Evolutionary conservation across 768 basidiomycete genomes (phyloP).

Genomic region (Kwoniella mangroviensis): DNA sequence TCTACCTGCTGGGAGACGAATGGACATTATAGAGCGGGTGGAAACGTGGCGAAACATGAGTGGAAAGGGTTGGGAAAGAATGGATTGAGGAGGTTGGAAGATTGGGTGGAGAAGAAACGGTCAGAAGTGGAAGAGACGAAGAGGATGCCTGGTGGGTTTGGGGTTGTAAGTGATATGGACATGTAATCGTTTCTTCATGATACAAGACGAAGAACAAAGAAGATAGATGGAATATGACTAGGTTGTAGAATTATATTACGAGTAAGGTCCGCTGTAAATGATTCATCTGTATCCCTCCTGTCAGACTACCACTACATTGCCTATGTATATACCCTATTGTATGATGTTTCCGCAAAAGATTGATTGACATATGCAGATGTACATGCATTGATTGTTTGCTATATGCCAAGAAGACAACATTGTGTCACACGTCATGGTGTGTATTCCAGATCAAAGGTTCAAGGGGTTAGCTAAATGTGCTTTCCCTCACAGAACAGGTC

Average conservation of each 20-base stretch:
- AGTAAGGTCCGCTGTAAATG: too few relatives aligned
- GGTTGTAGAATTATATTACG: too few relatives aligned
- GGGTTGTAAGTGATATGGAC: constrained; percentile 1
- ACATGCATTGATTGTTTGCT: background rate
- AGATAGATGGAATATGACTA: too few relatives aligned
- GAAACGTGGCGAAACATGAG: constrained; percentile 86
- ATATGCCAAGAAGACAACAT: background rate
- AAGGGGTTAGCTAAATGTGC: background rate
- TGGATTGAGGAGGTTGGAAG: constrained; percentile 65
- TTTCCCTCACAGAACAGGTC: background rate
- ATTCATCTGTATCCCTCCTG: too few relatives aligned
- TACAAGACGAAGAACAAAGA: background rate
- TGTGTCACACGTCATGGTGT: background rate
- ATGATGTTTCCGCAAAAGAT: background rate
- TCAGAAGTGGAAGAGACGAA: constrained; percentile 9
- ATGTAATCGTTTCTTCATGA: background rate
- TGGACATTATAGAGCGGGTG: constrained; percentile 63
- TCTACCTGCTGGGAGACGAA: constrained; percentile 83
- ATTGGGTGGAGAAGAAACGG: constrained; percentile 69
- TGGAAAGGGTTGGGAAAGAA: constrained; percentile 89
- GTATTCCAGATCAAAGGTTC: background rate
- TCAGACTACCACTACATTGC: too few relatives aligned
- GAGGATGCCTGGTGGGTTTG: background rate
- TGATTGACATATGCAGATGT: too few relatives aligned
- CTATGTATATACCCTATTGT: background rate